These are phyloP conservation scores for Lecanosticta acicola DNA, from an alignment of 2,329 filamentous ascomycete species.

Conservation along the genomic window DNA sequence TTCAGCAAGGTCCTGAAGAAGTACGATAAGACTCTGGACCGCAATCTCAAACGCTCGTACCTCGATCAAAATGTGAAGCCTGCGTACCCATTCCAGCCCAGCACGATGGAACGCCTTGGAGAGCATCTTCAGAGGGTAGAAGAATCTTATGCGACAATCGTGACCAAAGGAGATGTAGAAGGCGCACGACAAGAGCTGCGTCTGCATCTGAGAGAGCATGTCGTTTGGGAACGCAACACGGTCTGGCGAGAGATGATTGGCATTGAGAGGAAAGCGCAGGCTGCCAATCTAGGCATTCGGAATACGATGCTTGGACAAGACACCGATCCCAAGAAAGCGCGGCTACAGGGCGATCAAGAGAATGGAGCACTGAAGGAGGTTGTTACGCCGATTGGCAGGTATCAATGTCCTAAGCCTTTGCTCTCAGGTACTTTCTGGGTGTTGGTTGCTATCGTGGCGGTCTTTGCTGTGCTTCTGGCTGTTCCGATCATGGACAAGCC, in stretches of 20 bases:
- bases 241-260: constrained; percentile 99
- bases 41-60: constrained; percentile 70
- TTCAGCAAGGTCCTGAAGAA: constrained; percentile 97
- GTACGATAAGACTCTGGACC: constrained; percentile 92
- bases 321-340: constrained; percentile 59
- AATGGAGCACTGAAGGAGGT: constrained; percentile 63
- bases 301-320: constrained; percentile 74
- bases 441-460: constrained; percentile 60
- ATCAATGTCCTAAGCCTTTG: constrained; percentile 74
- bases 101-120: constrained; percentile 65
- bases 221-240: constrained; percentile 98
- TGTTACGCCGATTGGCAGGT: constrained; percentile 70
- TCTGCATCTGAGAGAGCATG: constrained; percentile 87
- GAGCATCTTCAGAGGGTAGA: constrained; percentile 71
- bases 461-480: constrained; percentile 70
- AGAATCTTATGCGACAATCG: constrained; percentile 69
- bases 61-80: constrained; percentile 67
- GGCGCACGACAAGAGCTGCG: constrained; percentile 79
- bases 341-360: constrained; percentile 79
- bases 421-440: constrained; percentile 75
- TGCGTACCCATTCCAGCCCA: constrained; percentile 73
- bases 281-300: constrained; percentile 75
- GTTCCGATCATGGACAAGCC: constrained; percentile 77
- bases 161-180: constrained; percentile 72
- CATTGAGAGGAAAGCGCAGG: constrained; percentile 90